Evolutionary conservation across 129 eudicot genomes (phyloP), one percentile per base, ranked within the genome.

Genomic region (Ambrosia trifida): DNA sequence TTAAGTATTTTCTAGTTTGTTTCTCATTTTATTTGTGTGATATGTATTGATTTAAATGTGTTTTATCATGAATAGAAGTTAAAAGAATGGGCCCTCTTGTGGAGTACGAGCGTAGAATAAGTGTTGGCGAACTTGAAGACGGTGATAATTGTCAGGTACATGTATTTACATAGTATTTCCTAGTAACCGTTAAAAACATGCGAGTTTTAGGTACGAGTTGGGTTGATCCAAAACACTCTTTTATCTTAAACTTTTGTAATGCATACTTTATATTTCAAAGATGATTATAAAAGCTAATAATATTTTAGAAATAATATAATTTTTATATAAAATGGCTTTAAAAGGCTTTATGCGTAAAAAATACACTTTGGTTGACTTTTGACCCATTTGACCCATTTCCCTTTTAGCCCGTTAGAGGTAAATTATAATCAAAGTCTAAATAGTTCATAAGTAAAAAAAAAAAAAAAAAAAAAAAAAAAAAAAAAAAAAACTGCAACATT

Each of bases 141-240:
- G 98, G 98, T 74, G 98, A 93, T 83, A 72, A 66, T 64, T 85
- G 88, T 74, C 98, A 93, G 90, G 98, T 87, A 75, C 38, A 51
- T 64, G 46, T 35, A 1, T 11, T 57, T 70, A 56, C 24, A 3
- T 24, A 1, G 51, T 52, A 52, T 69, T 18, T 35, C 36, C 19
- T 51, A 35, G 61, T 58, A 54, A 54, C 38, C 17, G 38, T 28
- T 8, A 12, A 59, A 60, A 60, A 60, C 5, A 14, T 13, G 20
- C 3, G 4, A 60, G 11, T 60, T 60, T 60, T 14, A 30, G n/a
- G 64, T 58, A 58, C 64, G 1, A 5, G 9, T 58, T 31, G 10
- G 64, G 64, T 30, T 30, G 64, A 58, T 7, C 40, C 38, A 4
- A 30, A 57, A 58, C 38, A 30, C 18, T 12, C 30, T 58, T 58